Evolutionary conservation across 805 yeast genomes (phyloP).

Genomic region (Middelhovenomyces tepae): DNA sequence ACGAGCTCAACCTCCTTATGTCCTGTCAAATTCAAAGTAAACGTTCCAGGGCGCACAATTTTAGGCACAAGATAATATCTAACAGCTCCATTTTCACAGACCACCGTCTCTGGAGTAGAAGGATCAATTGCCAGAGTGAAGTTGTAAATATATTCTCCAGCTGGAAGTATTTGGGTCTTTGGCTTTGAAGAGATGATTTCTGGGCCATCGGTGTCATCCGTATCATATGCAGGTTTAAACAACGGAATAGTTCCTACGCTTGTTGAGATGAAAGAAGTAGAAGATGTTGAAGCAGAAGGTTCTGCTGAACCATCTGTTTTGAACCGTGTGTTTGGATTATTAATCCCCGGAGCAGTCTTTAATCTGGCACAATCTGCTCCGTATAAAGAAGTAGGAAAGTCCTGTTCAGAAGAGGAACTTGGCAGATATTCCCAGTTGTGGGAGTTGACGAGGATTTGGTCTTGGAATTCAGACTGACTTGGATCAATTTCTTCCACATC

Average conservation of each 20-base stretch:
- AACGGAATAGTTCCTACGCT: slow-evolving; percentile 16
- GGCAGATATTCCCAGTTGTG: slow-evolving; percentile 28
- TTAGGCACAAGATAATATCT: slow-evolving; percentile 50
- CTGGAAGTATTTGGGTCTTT: slow-evolving; percentile 38
- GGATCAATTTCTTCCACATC: slow-evolving; percentile 20
- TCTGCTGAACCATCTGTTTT: slow-evolving; percentile 13
- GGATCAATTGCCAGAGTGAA: slow-evolving; percentile 75
- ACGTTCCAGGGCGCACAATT: slow-evolving; percentile 62
- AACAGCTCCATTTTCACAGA: slow-evolving; percentile 67
- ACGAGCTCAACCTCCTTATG: slow-evolving; percentile 51
- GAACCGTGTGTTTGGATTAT: slow-evolving; percentile 10
- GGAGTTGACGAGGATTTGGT: slow-evolving; percentile 22
- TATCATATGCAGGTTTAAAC: slow-evolving; percentile 13
- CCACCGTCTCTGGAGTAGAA: slow-evolving; percentile 63
- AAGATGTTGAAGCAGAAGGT: slow-evolving; percentile 10
- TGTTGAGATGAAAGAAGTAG: slow-evolving; percentile 10
- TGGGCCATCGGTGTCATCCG: slow-evolving; percentile 11
- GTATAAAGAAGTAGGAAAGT: slow-evolving; percentile 23
- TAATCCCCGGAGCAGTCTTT: too few species aligned
- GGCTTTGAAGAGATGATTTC: slow-evolving; percentile 10
- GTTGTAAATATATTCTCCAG: slow-evolving; percentile 77
- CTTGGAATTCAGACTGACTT: slow-evolving; percentile 25
- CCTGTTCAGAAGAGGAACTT: slow-evolving; percentile 19
- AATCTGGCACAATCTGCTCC: slow-evolving; percentile 27
- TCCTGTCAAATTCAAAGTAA: slow-evolving; percentile 59